phyloP scores from a whole-genome alignment of 768 basidiomycete genomes.

The Royoungia palumana region DNA sequence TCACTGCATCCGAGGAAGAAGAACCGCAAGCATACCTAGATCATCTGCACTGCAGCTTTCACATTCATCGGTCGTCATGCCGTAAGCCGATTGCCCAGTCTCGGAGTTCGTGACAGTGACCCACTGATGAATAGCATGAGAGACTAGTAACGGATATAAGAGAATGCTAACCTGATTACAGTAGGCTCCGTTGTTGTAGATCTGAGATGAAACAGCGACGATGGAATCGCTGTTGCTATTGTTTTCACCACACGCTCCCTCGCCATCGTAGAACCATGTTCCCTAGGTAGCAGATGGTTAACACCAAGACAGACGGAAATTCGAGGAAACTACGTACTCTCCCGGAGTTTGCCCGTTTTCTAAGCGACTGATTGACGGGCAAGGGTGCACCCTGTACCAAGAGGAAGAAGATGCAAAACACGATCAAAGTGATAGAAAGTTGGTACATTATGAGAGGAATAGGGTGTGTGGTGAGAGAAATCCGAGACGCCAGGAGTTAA shows the following conservation, averaged over 20 bases:
- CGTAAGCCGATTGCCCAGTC: constrained; percentile 49
- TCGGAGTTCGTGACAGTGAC: constrained; percentile 57
- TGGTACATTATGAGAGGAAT: constrained; percentile 16
- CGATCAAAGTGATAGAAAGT: constrained; percentile 28
- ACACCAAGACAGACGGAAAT: not conserved
- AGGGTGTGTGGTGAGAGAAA: not conserved
- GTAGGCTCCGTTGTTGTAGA: constrained; percentile 53
- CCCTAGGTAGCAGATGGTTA: constrained; percentile 40
- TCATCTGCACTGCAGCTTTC: constrained; percentile 47
- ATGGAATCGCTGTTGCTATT: constrained; percentile 51
- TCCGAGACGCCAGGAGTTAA: not conserved
- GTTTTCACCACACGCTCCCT: constrained; percentile 61
- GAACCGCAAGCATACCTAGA: constrained; percentile 46
- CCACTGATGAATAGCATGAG: constrained; percentile 40
- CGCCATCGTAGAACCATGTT: constrained; percentile 60
- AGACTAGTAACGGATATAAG: not conserved
- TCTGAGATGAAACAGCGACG: constrained; percentile 55
- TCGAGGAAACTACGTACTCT: constrained; percentile 40
- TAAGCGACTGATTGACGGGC: constrained; percentile 33
- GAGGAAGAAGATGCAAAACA: constrained; percentile 43
- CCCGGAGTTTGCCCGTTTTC: constrained; percentile 52
- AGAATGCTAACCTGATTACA: constrained; percentile 55
- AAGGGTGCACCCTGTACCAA: constrained; percentile 40
- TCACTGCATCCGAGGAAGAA: not conserved
- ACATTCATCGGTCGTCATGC: constrained; percentile 57